Percentiles rank a stretch among this genome's conserved stretches.
These are phyloP conservation scores for Gastrolobium bilobum DNA, from an alignment of 306 rosid species.

Conservation along the genomic window DNA sequence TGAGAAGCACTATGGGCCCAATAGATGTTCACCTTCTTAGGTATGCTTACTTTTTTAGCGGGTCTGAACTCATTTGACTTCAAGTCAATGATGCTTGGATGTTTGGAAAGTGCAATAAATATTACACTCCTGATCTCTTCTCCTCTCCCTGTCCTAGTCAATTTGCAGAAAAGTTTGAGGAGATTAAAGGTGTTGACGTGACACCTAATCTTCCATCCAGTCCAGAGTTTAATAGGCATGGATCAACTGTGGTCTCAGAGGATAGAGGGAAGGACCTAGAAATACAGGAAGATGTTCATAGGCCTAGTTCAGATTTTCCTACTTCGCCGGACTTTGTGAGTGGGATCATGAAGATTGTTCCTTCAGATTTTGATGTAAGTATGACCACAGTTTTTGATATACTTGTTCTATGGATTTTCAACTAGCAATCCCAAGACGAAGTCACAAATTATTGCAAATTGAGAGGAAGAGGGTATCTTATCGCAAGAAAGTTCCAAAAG, in stretches of 20 bases:
- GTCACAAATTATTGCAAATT: not conserved
- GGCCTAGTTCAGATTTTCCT: constrained; percentile 62
- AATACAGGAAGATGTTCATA: constrained; percentile 64
- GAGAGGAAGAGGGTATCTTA: constrained; percentile 30
- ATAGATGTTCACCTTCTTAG: constrained; percentile 98
- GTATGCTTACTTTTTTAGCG: constrained; percentile 55
- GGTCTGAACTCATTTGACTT: constrained; percentile 21
- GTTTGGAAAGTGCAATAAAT: constrained; percentile 32
- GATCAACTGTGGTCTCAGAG: constrained; percentile 54
- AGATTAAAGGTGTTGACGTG: constrained; percentile 77
- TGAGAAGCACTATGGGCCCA: constrained; percentile 98
- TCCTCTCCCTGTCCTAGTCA: constrained; percentile 63
- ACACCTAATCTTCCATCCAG: constrained; percentile 66
- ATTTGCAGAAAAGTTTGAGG: constrained; percentile 97
- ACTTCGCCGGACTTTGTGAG: constrained; percentile 76
- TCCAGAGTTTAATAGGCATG: constrained; percentile 65
- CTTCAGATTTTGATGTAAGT: constrained; percentile 95
- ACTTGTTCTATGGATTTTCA: constrained; percentile 42
- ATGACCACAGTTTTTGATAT: constrained; percentile 26
- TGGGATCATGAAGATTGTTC: constrained; percentile 99
- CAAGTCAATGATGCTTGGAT: constrained; percentile 32
- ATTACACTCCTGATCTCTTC: constrained; percentile 30
- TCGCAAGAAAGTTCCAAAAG: constrained; percentile 9
- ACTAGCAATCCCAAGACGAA: not conserved
- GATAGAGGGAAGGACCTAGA: constrained; percentile 63